Conservation (phyloP, 148 eudicot genomes). For the Agrostemma githago region DNA sequence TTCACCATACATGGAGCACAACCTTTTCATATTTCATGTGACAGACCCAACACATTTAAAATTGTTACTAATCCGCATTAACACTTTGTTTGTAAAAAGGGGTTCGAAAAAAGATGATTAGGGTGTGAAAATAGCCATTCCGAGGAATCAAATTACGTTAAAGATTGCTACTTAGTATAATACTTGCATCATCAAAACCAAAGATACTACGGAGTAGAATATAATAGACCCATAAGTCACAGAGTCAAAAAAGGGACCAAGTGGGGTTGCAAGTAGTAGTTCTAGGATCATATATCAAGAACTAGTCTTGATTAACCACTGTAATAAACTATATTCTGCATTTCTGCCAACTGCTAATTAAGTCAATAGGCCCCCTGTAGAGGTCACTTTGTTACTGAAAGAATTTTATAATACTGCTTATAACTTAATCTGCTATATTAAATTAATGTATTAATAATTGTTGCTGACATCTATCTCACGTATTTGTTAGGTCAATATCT, state of each 20-base stretch:
- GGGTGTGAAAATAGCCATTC: background rate
- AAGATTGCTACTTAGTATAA: background rate
- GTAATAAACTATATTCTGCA: background rate
- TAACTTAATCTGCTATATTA: slow-evolving; percentile 17
- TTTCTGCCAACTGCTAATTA: slow-evolving; percentile 10
- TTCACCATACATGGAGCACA: slow-evolving; percentile 15
- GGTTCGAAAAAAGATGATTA: background rate
- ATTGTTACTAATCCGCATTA: background rate
- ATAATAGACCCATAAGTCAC: slow-evolving; percentile 23
- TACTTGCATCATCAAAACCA: background rate
- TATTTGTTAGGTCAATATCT: slow-evolving; percentile 10
- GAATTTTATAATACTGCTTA: slow-evolving; percentile 11
- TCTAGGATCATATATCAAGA: slow-evolving; percentile 17
- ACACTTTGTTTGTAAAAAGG: background rate
- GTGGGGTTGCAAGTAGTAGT: slow-evolving; percentile 19
- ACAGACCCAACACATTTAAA: background rate
- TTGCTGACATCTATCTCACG: slow-evolving; percentile 19
- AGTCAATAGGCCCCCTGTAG: slow-evolving; percentile 3
- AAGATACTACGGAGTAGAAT: background rate
- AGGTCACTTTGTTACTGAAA: slow-evolving; percentile 12
- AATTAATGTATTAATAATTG: slow-evolving; percentile 7
- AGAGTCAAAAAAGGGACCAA: slow-evolving; percentile 27
- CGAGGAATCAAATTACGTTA: background rate
- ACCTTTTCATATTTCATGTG: slow-evolving; percentile 8
- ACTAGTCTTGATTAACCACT: background rate